Evolutionary conservation across 2,329 filamentous ascomycete species (phyloP), one percentile per base, ranked within the genome.

Genomic region (Fusarium sp.): DNA sequence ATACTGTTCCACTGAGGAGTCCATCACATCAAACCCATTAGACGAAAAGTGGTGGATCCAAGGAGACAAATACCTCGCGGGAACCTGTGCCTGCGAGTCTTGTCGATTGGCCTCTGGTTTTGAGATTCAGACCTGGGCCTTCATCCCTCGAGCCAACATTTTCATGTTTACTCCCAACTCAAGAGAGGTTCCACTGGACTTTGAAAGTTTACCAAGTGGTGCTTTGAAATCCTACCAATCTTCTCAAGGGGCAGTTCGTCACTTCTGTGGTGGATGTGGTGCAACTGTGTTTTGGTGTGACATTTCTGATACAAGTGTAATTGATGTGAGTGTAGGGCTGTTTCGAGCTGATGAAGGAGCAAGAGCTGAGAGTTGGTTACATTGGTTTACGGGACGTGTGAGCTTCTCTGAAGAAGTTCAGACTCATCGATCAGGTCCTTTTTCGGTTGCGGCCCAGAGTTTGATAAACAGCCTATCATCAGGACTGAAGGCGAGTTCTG

Each of bases 101-200:
- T 93, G 91, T 74, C 86, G 90, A 8, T 79, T 89, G 6, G 77
- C 80, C 1, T 84, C 86, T 2, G 89, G 90, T 5, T 89, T 88
- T 67, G 88, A 91, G 57, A 84, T 92, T 46, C 86, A 91, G 69
- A 80, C 85, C 0, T 93, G 90, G 90, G 83, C 87, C 0, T 93
- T 92, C 72, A 79, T 92, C 1, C 89, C 89, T 2, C 81, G 82
- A n/a, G 76, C 78, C 3, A 89, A 90, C 70, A 87, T 92, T 54
- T 77, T 81, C 20, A 80, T 86, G 26, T 63, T 77, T 31, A 65
- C 82, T 47, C 72, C 46, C 10, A 15, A 9, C 15, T 26, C 13
- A 31, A 47, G 3, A 35, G 37, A 48, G 20, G 49, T 75, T 2
- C 74, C 77, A 1, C 77, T 83, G 8, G 76, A 80, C 46, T 84